phyloP scores from a whole-genome alignment of 202 grass and related monocot genomes.

The Sporobolus alterniflorus region DNA sequence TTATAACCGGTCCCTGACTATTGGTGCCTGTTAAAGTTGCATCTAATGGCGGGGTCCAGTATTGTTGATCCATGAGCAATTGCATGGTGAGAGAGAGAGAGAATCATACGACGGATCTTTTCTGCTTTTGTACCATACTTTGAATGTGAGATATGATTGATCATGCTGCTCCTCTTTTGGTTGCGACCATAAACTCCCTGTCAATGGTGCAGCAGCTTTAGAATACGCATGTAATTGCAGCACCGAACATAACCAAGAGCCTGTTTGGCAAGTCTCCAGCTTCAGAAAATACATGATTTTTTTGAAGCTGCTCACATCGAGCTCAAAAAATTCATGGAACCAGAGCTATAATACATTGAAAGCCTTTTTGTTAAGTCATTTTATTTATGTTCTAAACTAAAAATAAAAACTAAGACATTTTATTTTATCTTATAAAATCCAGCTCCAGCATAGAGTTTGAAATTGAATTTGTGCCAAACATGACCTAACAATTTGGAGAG shows the following conservation, averaged over 20 bases:
- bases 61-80: not conserved
- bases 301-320: no score
- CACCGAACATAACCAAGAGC: not conserved
- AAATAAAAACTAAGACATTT: no score
- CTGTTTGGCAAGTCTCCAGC: no score
- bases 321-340: no score
- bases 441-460: no score
- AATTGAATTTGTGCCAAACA: no score
- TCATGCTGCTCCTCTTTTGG: slow-evolving; percentile 23
- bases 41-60: not conserved
- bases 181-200: not conserved
- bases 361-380: no score
- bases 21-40: not conserved
- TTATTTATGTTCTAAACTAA: no score
- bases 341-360: no score
- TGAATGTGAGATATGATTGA: slow-evolving; percentile 26
- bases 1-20: not conserved
- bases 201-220: not conserved
- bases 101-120: slow-evolving; percentile 20
- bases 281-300: no score
- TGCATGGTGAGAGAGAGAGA: slow-evolving; percentile 13
- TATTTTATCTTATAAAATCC: no score
- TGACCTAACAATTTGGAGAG: no score
- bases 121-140: slow-evolving; percentile 25
- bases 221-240: not conserved